Evolutionary conservation across 805 yeast species (phyloP).

Genomic region (Candida fluviatilis): DNA sequence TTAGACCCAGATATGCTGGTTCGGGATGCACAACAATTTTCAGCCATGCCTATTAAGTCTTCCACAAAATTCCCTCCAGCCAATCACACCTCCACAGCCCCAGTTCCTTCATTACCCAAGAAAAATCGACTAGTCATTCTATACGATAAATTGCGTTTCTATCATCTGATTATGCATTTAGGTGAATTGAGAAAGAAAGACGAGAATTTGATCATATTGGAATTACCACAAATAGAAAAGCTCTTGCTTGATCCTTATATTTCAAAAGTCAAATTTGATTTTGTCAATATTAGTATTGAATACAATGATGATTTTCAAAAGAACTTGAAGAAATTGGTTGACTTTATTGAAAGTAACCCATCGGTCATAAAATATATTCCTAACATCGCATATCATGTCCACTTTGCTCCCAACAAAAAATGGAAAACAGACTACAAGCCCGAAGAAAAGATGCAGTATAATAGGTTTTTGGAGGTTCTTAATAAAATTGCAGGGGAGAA

Average conservation of each 20-base stretch:
- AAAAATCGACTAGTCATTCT: slow-evolving; percentile 13
- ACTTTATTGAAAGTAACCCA: slow-evolving; percentile 17
- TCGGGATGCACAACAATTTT: no score
- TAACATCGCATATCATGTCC: slow-evolving; percentile 32
- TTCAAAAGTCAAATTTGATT: slow-evolving; percentile 14
- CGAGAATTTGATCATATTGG: slow-evolving; percentile 17
- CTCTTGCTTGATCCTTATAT: slow-evolving; percentile 8
- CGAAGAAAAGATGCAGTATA: slow-evolving; percentile 21
- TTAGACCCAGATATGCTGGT: no score
- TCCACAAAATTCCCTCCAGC: no score
- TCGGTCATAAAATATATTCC: slow-evolving; percentile 12
- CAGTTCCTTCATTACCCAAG: not conserved
- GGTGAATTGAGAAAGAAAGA: slow-evolving; percentile 17
- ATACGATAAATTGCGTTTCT: slow-evolving; percentile 25
- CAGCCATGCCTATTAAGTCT: no score
- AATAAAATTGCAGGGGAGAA: slow-evolving; percentile 20
- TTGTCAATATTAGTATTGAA: slow-evolving; percentile 27
- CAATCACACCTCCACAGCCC: not conserved
- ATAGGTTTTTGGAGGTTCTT: slow-evolving; percentile 19
- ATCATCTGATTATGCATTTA: slow-evolving; percentile 23
- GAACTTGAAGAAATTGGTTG: slow-evolving; percentile 16
- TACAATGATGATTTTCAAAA: slow-evolving; percentile 25
- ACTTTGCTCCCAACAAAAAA: slow-evolving; percentile 25
- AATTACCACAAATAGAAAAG: slow-evolving; percentile 13
- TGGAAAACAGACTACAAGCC: slow-evolving; percentile 27